Evolutionary conservation across 805 yeast species (phyloP).

Genomic region (Candida maltosa): DNA sequence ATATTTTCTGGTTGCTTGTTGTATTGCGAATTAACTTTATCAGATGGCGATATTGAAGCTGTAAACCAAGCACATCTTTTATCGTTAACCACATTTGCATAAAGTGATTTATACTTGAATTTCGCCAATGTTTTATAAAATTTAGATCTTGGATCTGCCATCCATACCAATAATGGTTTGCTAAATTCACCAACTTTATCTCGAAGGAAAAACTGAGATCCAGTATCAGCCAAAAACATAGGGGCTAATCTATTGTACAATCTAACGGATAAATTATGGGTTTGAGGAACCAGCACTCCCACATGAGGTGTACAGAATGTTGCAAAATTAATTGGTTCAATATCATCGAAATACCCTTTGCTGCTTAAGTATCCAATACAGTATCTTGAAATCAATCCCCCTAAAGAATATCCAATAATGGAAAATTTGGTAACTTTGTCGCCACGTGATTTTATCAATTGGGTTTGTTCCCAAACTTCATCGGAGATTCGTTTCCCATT

Average conservation of each 20-base stretch:
- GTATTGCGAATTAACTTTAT: conserved; percentile 57
- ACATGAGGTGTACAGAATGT: conserved; percentile 58
- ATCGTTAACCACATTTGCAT: conserved; percentile 78
- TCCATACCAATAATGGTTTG: conserved; percentile 56
- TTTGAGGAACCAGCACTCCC: conserved; percentile 54
- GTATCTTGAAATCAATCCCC: conserved; percentile 40
- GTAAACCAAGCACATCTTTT: conserved; percentile 83
- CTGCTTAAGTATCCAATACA: conserved; percentile 48
- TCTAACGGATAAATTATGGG: conserved; percentile 33
- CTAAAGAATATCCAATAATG: conserved; percentile 40
- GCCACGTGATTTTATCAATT: not conserved
- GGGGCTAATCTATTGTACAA: conserved; percentile 67
- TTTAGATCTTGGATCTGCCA: conserved; percentile 62
- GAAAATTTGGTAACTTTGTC: conserved; percentile 34
- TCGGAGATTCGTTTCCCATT: conserved; percentile 74
- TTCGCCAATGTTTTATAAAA: conserved; percentile 53
- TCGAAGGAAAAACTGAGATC: conserved; percentile 67
- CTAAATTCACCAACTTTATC: conserved; percentile 21
- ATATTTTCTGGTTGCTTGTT: conserved; percentile 28
- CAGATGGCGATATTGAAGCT: conserved; percentile 60
- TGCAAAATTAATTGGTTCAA: conserved; percentile 58
- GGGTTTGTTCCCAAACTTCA: conserved; percentile 46
- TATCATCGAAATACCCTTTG: conserved; percentile 47
- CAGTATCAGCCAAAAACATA: conserved; percentile 63
- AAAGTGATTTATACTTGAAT: conserved; percentile 55